Evolutionary conservation across 495 filamentous ascomycete genomes (phyloP), one percentile per base, ranked within the genome.

Genomic region (Aspergillus affinis): DNA sequence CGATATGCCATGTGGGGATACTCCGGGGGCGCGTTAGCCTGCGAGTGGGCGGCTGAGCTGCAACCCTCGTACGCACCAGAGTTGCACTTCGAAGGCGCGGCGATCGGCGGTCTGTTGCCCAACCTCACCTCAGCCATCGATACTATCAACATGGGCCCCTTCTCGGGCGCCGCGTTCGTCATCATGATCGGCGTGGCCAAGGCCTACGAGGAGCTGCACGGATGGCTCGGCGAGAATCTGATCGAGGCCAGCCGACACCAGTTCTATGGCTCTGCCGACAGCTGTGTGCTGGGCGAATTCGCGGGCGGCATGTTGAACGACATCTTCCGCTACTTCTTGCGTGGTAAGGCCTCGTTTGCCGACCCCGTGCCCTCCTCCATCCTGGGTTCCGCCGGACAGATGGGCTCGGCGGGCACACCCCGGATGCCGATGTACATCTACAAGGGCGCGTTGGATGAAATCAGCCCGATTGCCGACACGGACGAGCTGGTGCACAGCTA

Each of bases 1-100:
- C 26, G 36, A 17, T 20, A 48, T 49, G 76, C 71, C 2, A 60
- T 84, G 62, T 84, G 77, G 79, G 82, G 82, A 20, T 84, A 84
- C 65, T 81, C 77, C 5, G 82, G 82, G 18, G 82, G 81, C 21
- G 64, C 72, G 0, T 61, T 83, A 17, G 79, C 81, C 1, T 76
- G 67, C 30, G 75, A 67, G 51, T 82, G 74, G 64, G 81, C 81
- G 0, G 69, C 73, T 9, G 81, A 83, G 61, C 57, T 83, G 21
- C 77, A 80, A 49, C 65, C 61, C 7, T 47, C 65, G 9, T 85
- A 85, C 54, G 81, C 81, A 17, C 78, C 82, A 0, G 81, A 84
- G 47, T 65, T 86, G 0, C 54, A 63, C 8, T 72, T 83, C 41
- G 65, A 61, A 4, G 77, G 80, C 5, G 69, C 69, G 2, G 77